Conservation (phyloP, 805 yeast species). For the Lipomyces lipofer region DNA sequence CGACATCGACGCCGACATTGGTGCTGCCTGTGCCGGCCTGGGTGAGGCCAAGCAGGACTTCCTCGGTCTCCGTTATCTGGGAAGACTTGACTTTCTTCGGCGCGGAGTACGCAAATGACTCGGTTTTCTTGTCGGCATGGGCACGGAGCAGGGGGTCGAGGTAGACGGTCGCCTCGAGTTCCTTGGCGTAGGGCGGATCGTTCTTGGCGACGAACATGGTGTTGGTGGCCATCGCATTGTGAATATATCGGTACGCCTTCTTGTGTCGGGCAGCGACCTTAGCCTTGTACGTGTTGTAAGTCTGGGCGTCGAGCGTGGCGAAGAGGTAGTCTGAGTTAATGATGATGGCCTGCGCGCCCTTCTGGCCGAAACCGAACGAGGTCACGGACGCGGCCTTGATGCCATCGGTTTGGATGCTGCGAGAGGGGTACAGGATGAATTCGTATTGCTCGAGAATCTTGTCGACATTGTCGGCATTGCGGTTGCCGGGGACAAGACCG, state of each 20-base stretch:
- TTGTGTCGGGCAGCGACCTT: conserved; percentile 81
- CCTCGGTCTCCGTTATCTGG: conserved; percentile 58
- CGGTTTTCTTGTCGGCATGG: conserved; percentile 42
- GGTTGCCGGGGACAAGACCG: conserved; percentile 97
- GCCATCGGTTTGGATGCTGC: conserved; percentile 92
- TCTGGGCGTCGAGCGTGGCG: conserved; percentile 70
- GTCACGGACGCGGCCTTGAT: conserved; percentile 95
- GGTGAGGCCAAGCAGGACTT: conserved; percentile 59
- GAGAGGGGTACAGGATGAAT: conserved; percentile 90
- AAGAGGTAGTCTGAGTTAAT: conserved; percentile 91
- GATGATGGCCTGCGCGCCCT: conserved; percentile 94
- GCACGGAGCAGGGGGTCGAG: conserved; percentile 93
- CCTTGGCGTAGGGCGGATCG: conserved; percentile 87
- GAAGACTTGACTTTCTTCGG: conserved; percentile 36
- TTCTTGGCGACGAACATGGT: conserved; percentile 90
- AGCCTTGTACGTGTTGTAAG: conserved; percentile 67
- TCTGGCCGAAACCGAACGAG: conserved; percentile 99
- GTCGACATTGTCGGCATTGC: conserved; percentile 97
- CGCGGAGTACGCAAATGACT: conserved; percentile 22
- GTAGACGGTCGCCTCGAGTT: conserved; percentile 85
- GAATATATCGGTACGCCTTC: conserved; percentile 91
- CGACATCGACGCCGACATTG: conserved; percentile 96
- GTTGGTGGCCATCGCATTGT: conserved; percentile 88
- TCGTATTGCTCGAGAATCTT: conserved; percentile 76
- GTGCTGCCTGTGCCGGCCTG: conserved; percentile 45